Evolutionary conservation across 1,139 yeast genomes (phyloP).

Genomic region (Yamadazyma songkhlaensis): DNA sequence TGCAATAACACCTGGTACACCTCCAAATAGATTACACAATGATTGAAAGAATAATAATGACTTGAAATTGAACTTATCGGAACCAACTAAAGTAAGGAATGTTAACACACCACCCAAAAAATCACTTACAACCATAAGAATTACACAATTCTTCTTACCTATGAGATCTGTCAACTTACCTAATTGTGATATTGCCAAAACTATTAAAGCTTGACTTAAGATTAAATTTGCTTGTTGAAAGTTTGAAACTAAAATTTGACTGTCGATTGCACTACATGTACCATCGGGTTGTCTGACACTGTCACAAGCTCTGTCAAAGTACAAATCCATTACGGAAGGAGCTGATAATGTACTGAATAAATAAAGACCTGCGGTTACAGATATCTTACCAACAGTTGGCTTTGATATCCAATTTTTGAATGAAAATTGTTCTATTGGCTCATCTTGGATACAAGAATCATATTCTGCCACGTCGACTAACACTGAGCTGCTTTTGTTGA

Average conservation of each 20-base stretch:
- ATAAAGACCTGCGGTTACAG: not conserved
- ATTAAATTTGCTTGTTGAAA: constrained; percentile 22
- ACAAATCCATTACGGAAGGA: not conserved
- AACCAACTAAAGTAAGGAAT: not conserved
- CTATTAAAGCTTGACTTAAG: constrained; percentile 21
- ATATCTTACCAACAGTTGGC: constrained; percentile 3
- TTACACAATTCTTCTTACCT: constrained; percentile 49
- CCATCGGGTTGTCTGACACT: constrained; percentile 6
- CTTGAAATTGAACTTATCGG: constrained; percentile 2
- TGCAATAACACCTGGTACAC: not conserved
- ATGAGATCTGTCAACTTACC: constrained; percentile 59
- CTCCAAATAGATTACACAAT: not conserved
- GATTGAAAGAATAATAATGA: not conserved
- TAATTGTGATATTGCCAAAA: constrained; percentile 38
- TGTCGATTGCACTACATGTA: constrained; percentile 25
- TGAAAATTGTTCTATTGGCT: not conserved
- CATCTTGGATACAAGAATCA: not conserved
- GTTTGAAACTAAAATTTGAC: constrained; percentile 30
- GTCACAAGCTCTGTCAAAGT: constrained; percentile 4
- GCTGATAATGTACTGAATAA: constrained; percentile 1
- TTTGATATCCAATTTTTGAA: constrained; percentile 1
- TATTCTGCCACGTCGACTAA: not conserved
- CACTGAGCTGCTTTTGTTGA: not conserved
- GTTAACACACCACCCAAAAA: not conserved
- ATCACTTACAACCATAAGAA: constrained; percentile 12